phyloP scores from a whole-genome alignment of 2,329 filamentous ascomycete species.

The Phaeosphaeria sp. region DNA sequence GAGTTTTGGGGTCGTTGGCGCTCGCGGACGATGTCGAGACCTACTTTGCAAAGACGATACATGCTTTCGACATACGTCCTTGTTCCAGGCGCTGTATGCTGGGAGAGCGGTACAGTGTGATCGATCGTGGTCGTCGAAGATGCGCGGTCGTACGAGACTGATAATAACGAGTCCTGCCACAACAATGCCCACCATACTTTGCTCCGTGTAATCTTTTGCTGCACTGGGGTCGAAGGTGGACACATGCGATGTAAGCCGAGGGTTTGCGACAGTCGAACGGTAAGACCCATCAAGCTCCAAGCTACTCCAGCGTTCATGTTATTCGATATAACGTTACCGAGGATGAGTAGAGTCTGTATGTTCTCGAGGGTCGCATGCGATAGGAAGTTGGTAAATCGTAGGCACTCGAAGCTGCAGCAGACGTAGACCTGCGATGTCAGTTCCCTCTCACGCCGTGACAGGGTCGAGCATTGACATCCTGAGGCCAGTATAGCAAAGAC shows the following conservation, averaged over 20 bases:
- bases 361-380: conserved; percentile 67
- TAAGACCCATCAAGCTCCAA: conserved; percentile 66
- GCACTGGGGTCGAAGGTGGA: conserved; percentile 58
- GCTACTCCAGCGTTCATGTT: conserved; percentile 71
- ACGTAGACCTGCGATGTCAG: conserved; percentile 70
- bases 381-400: conserved; percentile 69
- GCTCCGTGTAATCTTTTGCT: conserved; percentile 49
- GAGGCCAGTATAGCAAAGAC: conserved; percentile 69
- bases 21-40: conserved; percentile 66
- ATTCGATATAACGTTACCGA: conserved; percentile 67
- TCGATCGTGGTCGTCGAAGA: conserved; percentile 64
- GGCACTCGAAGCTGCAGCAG: conserved; percentile 70
- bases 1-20: conserved; percentile 62
- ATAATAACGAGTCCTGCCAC: conserved; percentile 70
- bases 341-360: conserved; percentile 67
- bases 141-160: conserved; percentile 68
- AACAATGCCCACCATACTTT: conserved; percentile 65
- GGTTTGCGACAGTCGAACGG: conserved; percentile 66
- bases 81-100: conserved; percentile 55
- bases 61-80: conserved; percentile 65
- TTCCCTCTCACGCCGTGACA: conserved; percentile 66
- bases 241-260: conserved; percentile 67
- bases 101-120: conserved; percentile 48
- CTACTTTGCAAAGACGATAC: conserved; percentile 63
- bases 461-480: conserved; percentile 66